A percentile compares a stretch with the other conserved stretches of the same genome.
Evolutionary conservation across 148 eudicot species (phyloP).

Genomic region (Rhododendron simsii): DNA sequence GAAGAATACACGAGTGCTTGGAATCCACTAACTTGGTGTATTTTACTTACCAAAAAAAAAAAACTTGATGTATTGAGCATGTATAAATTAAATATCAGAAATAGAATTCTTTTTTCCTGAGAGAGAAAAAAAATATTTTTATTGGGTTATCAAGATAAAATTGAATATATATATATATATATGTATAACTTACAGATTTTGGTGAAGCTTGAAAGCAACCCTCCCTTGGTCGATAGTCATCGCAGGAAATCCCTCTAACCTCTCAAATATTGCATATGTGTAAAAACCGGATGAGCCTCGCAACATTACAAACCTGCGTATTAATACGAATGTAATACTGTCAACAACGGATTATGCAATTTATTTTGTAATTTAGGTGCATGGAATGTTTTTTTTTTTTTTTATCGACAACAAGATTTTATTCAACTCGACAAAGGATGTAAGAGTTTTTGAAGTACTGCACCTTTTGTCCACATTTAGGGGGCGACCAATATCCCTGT

Average conservation of each 20-base stretch:
- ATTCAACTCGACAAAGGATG: too few species aligned
- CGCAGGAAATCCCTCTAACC: slow-evolving; percentile 53
- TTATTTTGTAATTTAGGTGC: neutral
- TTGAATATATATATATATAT: too few species aligned
- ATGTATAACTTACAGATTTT: neutral
- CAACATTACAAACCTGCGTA: slow-evolving; percentile 53
- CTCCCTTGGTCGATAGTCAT: slow-evolving; percentile 51
- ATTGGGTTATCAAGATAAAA: neutral
- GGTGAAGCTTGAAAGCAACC: slow-evolving; percentile 60
- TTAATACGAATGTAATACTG: neutral
- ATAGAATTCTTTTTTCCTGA: neutral
- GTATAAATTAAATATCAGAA: too few species aligned
- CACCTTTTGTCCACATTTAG: slow-evolving; percentile 79
- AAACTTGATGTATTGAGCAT: too few species aligned
- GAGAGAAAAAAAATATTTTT: neutral
- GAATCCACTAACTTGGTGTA: too few species aligned
- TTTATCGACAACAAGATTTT: too few species aligned
- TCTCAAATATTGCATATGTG: slow-evolving; percentile 59
- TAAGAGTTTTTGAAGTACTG: neutral
- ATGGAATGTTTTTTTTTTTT: neutral
- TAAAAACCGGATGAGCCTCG: slow-evolving; percentile 74
- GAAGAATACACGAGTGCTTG: too few species aligned
- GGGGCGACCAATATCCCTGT: slow-evolving; percentile 25
- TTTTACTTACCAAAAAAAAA: too few species aligned
- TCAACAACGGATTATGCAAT: neutral